Base-by-base conservation (phyloP, 495 filamentous ascomycete genomes). In the Daldinia caldariorum region DNA sequence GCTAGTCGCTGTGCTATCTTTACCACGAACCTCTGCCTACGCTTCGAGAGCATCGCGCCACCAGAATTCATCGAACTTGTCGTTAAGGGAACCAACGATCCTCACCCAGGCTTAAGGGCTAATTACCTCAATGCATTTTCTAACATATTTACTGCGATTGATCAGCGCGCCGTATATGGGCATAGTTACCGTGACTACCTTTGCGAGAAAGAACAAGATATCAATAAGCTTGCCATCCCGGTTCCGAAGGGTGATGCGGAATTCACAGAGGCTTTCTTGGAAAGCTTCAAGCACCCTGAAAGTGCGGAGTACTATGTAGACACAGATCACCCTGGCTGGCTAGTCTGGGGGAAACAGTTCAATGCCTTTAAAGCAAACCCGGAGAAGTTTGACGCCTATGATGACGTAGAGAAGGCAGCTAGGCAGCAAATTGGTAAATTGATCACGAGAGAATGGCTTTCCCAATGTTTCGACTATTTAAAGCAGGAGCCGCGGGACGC, bases 401-500 rank as follows among this genome's bases (percentile, higher is more conserved):
- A 99, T 73, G 90, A 92, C 16, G 79, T 91, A 3, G 96, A 99
- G 76, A 88, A 80, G 74, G 83, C 85, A 0, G 88, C 89, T 20
- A 89, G 94, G n/a, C 85, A 86, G 38, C 90, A 92, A 72, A 95
- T 99, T 72, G 96, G 92, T 45, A 85, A 85, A 54, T 76, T 93
- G 41, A 83, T 99, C 57, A 90, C 91, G 62, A 88, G 89, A 49
- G 84, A 92, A 61, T 98, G 95, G 96, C 91, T 97, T 69, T 86
- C 87, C 60, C 89, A 89, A 53, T 95, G 90, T 79, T 99, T 98
- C 73, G 90, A 85, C 39, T 97, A 93, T 76, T 84, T 98, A 80
- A 99, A 97, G 80, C 95, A 99, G 78, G 95, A 99, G 79, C 95
- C 95, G 14, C 88, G 94, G 26, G 95, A 99, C 78, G 80, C 89